phyloP scores from a whole-genome alignment of 352 stramenopile species.

The Phytophthora sp. region DNA sequence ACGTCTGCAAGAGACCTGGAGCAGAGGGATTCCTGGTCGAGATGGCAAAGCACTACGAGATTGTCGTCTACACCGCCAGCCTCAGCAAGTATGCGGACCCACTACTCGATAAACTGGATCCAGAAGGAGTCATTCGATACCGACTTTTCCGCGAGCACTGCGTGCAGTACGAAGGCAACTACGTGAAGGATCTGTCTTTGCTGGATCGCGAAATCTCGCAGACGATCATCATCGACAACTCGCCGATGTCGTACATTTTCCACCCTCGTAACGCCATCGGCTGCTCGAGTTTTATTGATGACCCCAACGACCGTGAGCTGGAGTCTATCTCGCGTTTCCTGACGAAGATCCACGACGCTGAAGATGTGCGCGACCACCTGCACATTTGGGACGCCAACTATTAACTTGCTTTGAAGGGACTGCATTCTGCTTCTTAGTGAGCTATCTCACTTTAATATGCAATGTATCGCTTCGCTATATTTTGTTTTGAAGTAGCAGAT shows the following conservation, averaged over 20 bases:
- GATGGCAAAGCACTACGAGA: slow-evolving; percentile 96
- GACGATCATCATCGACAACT: slow-evolving; percentile 98
- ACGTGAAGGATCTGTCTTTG: slow-evolving; percentile 96
- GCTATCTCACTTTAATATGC: too few species aligned
- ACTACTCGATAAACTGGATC: slow-evolving; percentile 95
- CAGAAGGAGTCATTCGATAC: slow-evolving; percentile 82
- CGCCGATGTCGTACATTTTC: slow-evolving; percentile 97
- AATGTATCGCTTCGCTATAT: neutral
- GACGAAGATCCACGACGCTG: slow-evolving; percentile 38
- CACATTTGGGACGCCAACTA: slow-evolving; percentile 63
- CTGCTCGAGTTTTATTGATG: slow-evolving; percentile 89
- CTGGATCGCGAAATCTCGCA: slow-evolving; percentile 92
- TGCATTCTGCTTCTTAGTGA: neutral
- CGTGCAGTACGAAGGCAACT: slow-evolving; percentile 94
- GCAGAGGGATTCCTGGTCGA: slow-evolving; percentile 95
- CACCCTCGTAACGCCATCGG: slow-evolving; percentile 88
- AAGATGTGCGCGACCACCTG: slow-evolving; percentile 64
- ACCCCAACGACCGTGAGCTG: slow-evolving; percentile 85
- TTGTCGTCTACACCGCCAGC: slow-evolving; percentile 97
- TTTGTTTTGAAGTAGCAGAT: too few species aligned
- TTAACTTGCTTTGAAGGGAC: slow-evolving; percentile 24
- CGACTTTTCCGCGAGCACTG: slow-evolving; percentile 95
- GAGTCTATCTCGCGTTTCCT: slow-evolving; percentile 70
- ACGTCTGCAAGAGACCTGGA: slow-evolving; percentile 90
- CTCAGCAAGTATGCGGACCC: slow-evolving; percentile 97